phyloP scores from a whole-genome alignment of 495 filamentous ascomycete genomes.

The Terfezia boudieri region DNA sequence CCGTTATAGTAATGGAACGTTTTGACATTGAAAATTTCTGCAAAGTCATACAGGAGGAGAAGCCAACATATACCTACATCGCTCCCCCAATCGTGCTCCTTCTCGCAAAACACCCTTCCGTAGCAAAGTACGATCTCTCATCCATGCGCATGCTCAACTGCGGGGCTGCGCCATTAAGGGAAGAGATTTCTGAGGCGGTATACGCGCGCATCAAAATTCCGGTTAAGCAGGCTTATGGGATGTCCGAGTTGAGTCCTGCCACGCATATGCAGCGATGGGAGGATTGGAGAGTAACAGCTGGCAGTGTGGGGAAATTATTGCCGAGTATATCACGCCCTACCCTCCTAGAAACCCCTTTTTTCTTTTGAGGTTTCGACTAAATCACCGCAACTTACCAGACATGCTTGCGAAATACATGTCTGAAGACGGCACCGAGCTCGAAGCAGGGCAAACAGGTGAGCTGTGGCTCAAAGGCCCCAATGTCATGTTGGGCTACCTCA shows the following conservation, averaged over 20 bases:
- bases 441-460: slow-evolving; percentile 40
- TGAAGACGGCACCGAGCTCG: slow-evolving; percentile 35
- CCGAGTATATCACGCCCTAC: slow-evolving; percentile 20
- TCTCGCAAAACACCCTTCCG: slow-evolving; percentile 53
- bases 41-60: slow-evolving; percentile 45
- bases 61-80: slow-evolving; percentile 57
- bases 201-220: slow-evolving; percentile 52
- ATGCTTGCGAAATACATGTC: slow-evolving; percentile 66
- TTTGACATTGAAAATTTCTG: slow-evolving; percentile 73
- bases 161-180: slow-evolving; percentile 70
- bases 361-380: not conserved
- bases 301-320: slow-evolving; percentile 57
- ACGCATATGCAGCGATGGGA: slow-evolving; percentile 41
- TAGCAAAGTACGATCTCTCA: slow-evolving; percentile 59
- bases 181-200: slow-evolving; percentile 58
- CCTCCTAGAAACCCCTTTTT: not conserved
- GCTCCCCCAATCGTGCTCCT: slow-evolving; percentile 71
- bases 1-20: slow-evolving; percentile 52
- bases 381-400: slow-evolving; percentile 21
- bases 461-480: slow-evolving; percentile 60
- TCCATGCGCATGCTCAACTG: slow-evolving; percentile 67
- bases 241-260: slow-evolving; percentile 32
- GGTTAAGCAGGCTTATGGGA: slow-evolving; percentile 37
- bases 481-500: slow-evolving; percentile 57
- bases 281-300: slow-evolving; percentile 55